Evolutionary conservation across 768 basidiomycete genomes (phyloP), one percentile per base, ranked within the genome.

Genomic region (Polyporus arcularius): DNA sequence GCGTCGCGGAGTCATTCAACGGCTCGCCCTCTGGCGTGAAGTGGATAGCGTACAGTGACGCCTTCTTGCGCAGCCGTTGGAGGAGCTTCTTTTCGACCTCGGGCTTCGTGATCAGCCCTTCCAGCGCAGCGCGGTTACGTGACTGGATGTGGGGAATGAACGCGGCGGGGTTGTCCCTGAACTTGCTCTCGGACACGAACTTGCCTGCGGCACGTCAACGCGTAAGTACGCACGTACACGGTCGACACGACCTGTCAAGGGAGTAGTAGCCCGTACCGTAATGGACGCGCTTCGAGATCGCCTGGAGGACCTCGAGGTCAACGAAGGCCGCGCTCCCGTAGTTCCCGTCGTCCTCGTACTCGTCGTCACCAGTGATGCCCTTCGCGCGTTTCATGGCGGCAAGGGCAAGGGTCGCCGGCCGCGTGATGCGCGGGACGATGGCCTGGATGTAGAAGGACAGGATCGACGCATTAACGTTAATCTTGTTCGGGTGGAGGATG

Each of bases 171-270:
- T 92, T 79, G 32, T 85, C 82, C n/a, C 82, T 72, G 79, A 99
- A 99, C 73, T 99, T 99, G 30, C 92, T 92, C 76, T 99, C 97
- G 4, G 96, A 94, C 5, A 99, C 97, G 72, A 99, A 99, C 81
- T 98, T 98, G 58, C 97, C 96, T 99, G 63, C 18, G 18, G 46
- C n/a, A 21, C 12, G 46, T n/a, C 39, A 18, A 28, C 4, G 40
- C 15, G 30, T 26, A 26, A 26, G 21, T 26, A 35, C 32, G 3
- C 21, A 32, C 28, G 47, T 31, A 60, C 53, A 67, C 39, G 58
- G 64, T 47, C 30, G 42, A 42, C 31, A 16, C 4, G 7, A 32
- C 14, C 64, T 21, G 46, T 18, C 53, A 31, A 46, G 21, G 16
- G 39, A 50, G 51, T 8, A 26, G 40, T 12, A 11, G 8, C 30